Base-by-base conservation (phyloP, 1,139 yeast species). In the Geotrichum aggregatum region DNA sequence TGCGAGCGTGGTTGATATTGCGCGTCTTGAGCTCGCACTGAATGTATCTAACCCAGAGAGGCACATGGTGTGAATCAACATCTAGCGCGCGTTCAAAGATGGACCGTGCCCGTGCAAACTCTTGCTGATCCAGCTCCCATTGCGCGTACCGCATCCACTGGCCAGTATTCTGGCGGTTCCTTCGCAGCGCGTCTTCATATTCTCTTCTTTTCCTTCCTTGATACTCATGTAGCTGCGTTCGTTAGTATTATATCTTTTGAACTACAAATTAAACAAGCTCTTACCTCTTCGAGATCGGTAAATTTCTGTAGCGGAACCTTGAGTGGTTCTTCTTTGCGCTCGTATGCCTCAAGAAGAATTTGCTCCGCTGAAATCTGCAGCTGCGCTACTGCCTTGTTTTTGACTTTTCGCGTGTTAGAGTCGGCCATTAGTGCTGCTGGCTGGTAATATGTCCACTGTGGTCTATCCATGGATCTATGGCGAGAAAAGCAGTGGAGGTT, bases 91-190 rank as follows among this genome's bases (percentile, higher is more conserved):
- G 74, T 67, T 92, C 98, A 69, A 84, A 87, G 11, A 92, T 76
- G 0, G 96, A 87, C 53, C 98, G 72, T 0, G 95, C 96, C n/a
- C 83, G 67, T 8, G 76, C 74, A 61, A 79, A 76, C 63, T 92
- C 96, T 55, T 81, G 83, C 62, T 87, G 91, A 4, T 84, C 86
- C 13, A 82, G 68, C 66, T 92, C 98, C 81, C 92, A 88, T 56
- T 78, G 80, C 1, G 97, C 98, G 66, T 92, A 92, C 50, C 97
- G 74, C 66, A 88, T 76, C 98, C 98, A 92, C 65, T 91, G 96
- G 2, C 89, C 85, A 61, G 78, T 76, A 62, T 89, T 89, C 38
- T 84, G 76, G 55, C 95, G 72, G 64, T 92, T 91, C 61, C 92
- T 77, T 59, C 94, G 81, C 49, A 92, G 69, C 21, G 91, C 95